These are phyloP conservation scores for Yamadazyma triangularis DNA, from an alignment of 1,139 yeast genomes.

Conservation along the genomic window DNA sequence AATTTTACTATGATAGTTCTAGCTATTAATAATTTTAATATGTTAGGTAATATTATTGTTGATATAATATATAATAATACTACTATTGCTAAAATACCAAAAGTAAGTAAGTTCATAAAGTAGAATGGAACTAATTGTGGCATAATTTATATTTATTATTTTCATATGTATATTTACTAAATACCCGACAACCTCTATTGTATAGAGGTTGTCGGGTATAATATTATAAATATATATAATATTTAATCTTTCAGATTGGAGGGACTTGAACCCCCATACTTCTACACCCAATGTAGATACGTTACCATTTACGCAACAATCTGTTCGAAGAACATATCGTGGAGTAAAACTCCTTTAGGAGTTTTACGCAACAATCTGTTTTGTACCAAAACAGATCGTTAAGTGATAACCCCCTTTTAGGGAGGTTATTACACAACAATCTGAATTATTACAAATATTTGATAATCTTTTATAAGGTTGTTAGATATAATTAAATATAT, in stretches of 20 bases:
- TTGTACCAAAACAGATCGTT: too few species aligned
- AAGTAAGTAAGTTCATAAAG: conserved; percentile 7
- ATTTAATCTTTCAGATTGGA: conserved; percentile 8
- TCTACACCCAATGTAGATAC: conserved; percentile 10
- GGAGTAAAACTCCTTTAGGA: too few species aligned
- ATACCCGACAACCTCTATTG: too few species aligned
- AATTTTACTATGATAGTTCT: conserved; percentile 9
- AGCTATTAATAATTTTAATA: conserved; percentile 10
- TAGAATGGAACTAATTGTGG: conserved; percentile 10
- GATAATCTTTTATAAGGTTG: too few species aligned
- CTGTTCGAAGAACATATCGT: too few species aligned
- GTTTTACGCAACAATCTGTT: too few species aligned
- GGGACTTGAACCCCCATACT: conserved; percentile 9
- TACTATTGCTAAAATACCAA: conserved; percentile 7
- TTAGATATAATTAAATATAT: too few species aligned
- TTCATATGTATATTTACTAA: too few species aligned
- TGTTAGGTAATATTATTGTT: conserved; percentile 6
- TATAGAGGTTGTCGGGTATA: not conserved
- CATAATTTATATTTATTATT: conserved; percentile 1
- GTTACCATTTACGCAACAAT: conserved; percentile 12
- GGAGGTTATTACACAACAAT: too few species aligned
- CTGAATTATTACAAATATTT: too few species aligned
- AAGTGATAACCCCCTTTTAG: too few species aligned
- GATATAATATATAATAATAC: conserved; percentile 7
- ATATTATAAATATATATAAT: conserved; percentile 1